These are phyloP conservation scores for Sarcocystis neurona DNA, from an alignment of 169 alveolate genomes.

Conservation along the genomic window DNA sequence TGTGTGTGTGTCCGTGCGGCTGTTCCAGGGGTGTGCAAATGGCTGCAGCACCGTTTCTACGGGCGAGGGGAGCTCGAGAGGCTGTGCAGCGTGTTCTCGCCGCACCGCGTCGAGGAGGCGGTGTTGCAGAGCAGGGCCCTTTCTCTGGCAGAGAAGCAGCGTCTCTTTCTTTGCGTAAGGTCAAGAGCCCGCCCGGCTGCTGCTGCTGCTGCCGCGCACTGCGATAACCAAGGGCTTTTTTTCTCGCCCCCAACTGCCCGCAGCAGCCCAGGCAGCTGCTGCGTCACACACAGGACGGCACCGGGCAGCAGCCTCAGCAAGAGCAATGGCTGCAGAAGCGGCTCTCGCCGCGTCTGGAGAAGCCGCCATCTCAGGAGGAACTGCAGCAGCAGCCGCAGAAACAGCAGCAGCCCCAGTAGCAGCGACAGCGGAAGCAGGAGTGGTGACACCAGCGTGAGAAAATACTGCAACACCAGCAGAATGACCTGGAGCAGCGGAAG, in stretches of 20 bases:
- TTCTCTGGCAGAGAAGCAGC: conserved; percentile 11
- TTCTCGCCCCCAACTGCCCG: too few relatives aligned
- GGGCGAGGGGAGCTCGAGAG: conserved; percentile 36
- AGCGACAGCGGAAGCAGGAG: neutral
- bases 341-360: neutral
- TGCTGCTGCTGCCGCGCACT: too few relatives aligned
- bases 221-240: too few relatives aligned
- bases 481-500: too few relatives aligned
- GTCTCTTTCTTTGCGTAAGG: neutral
- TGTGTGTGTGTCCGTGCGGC: too few relatives aligned
- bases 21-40: conserved; percentile 39
- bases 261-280: too few relatives aligned
- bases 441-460: neutral
- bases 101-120: conserved; percentile 20
- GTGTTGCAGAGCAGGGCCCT: conserved; percentile 30
- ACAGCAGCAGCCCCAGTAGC: neutral
- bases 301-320: neutral
- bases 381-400: neutral
- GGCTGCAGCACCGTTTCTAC: conserved; percentile 44
- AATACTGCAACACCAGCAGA: neutral
- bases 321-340: neutral
- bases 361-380: neutral
- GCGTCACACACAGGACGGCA: neutral
- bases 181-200: neutral
- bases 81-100: conserved; percentile 12